phyloP scores from a whole-genome alignment of 2,329 filamentous ascomycete genomes.

The Fusarium pseudograminearum region DNA sequence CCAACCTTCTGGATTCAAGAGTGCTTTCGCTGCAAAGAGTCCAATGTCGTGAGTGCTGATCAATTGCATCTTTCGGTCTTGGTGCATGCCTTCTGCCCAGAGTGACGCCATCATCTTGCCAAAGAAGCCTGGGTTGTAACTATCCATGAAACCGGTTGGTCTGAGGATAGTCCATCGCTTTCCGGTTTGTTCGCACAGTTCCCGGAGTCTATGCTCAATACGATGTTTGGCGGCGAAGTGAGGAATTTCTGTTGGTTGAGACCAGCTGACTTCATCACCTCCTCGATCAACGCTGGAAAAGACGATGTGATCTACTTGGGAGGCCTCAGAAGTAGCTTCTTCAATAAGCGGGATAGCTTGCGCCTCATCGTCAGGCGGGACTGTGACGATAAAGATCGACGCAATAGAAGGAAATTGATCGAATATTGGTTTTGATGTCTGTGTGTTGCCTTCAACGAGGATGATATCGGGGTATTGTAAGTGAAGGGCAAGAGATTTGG shows the following conservation, averaged over 20 bases:
- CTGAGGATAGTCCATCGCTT: constrained; percentile 46
- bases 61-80: constrained; percentile 43
- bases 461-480: background rate
- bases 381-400: constrained; percentile 47
- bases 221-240: constrained; percentile 40
- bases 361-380: constrained; percentile 44
- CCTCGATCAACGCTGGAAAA: constrained; percentile 40
- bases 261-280: constrained; percentile 23
- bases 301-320: constrained; percentile 35
- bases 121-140: constrained; percentile 43
- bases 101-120: constrained; percentile 45
- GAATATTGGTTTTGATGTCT: constrained; percentile 38
- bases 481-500: constrained; percentile 2
- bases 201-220: constrained; percentile 23
- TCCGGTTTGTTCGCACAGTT: background rate
- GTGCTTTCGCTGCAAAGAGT: constrained; percentile 15
- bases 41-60: constrained; percentile 47
- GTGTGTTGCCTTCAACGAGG: constrained; percentile 28
- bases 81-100: constrained; percentile 43
- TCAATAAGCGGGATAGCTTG: constrained; percentile 45
- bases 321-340: constrained; percentile 10
- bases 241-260: constrained; percentile 27
- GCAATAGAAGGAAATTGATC: constrained; percentile 33
- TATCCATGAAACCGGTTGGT: constrained; percentile 49
- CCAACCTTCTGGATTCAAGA: constrained; percentile 13